Conservation (phyloP, 192 early-diverging fungal species). For the Coemansia guatemalensis region DNA sequence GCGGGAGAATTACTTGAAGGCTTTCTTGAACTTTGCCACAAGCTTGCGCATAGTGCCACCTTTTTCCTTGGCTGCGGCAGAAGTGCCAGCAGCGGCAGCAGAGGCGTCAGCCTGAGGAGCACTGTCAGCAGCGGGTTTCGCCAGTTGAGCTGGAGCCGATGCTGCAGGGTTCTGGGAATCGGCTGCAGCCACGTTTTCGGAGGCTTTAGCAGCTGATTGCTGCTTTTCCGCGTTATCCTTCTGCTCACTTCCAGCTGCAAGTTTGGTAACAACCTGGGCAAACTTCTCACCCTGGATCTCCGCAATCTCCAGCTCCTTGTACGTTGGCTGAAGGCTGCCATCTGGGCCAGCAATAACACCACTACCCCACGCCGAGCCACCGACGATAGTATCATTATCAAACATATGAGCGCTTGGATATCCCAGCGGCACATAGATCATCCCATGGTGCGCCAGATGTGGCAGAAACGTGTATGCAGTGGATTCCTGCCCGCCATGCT, state of each 20-base stretch:
- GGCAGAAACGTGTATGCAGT: conserved; percentile 54
- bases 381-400: conserved; percentile 16
- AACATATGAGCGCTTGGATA: conserved; percentile 22
- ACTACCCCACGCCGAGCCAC: conserved; percentile 29
- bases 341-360: conserved; percentile 24
- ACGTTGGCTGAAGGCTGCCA: conserved; percentile 21
- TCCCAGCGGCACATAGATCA: conserved; percentile 58
- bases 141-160: not conserved
- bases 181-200: not conserved
- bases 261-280: conserved; percentile 25
- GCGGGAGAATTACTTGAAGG: conserved; percentile 9
- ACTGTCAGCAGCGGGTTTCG: conserved; percentile 1
- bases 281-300: conserved; percentile 37
- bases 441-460: conserved; percentile 58
- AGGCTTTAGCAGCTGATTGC: not conserved
- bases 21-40: conserved; percentile 8
- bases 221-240: not conserved
- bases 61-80: not conserved
- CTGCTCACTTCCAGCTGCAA: not conserved
- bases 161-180: not conserved
- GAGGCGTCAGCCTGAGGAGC: not conserved
- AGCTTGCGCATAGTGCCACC: not conserved
- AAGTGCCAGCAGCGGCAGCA: not conserved
- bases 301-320: conserved; percentile 33
- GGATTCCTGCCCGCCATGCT: conserved; percentile 60